Conservation (phyloP, 352 stramenopile genomes). For the Globisporangium cederbergense region DNA sequence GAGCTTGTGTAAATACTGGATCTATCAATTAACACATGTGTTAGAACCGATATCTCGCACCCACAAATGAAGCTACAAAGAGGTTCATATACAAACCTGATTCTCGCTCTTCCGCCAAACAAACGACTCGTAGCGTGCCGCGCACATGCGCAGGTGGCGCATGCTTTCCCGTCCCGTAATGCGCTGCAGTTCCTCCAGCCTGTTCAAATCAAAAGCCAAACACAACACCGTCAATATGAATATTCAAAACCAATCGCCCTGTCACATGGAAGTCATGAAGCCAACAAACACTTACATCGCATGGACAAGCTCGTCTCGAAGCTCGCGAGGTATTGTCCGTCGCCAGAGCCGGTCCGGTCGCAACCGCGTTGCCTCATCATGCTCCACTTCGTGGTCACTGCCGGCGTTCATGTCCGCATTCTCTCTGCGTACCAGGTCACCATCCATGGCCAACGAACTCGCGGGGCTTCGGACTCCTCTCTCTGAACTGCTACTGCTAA, state of each 20-base stretch:
- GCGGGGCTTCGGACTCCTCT: not conserved
- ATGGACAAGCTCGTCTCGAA: conserved; percentile 27
- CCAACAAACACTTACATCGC: conserved; percentile 24
- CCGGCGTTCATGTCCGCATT: conserved; percentile 2
- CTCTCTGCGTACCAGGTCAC: not conserved
- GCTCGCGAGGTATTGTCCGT: conserved; percentile 19
- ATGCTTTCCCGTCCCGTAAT: conserved; percentile 50
- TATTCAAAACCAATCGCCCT: not conserved
- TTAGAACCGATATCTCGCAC: not conserved
- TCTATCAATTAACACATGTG: conserved; percentile 14
- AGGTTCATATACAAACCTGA: conserved; percentile 27
- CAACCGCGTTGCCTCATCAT: not conserved
- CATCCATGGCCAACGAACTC: not conserved
- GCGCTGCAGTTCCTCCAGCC: conserved; percentile 44
- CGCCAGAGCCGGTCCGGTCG: conserved; percentile 18
- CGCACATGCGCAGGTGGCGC: conserved; percentile 57
- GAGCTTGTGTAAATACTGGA: conserved; percentile 64
- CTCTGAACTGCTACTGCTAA: conserved; percentile 4
- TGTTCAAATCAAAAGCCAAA: not conserved
- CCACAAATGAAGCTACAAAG: not conserved
- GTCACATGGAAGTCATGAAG: not conserved
- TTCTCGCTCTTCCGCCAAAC: conserved; percentile 69
- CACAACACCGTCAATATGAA: not conserved
- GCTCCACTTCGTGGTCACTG: conserved; percentile 9
- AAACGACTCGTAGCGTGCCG: conserved; percentile 63